Conservation (phyloP, 2,329 filamentous ascomycete genomes). For the Atkinsonella texensis region DNA sequence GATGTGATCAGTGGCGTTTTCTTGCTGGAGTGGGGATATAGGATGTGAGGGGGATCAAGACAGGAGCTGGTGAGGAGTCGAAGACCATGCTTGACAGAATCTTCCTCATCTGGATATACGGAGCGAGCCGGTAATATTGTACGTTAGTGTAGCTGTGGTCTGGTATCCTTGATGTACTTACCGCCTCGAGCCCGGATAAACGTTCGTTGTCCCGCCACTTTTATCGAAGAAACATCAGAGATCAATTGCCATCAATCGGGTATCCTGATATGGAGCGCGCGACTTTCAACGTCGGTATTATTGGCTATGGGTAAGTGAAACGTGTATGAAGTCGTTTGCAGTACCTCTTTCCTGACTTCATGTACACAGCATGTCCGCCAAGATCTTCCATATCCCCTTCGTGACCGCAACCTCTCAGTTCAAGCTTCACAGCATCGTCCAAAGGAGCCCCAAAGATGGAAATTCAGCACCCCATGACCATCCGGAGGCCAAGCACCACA, state of each 20-base stretch:
- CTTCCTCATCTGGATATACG: background rate
- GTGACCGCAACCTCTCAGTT: conserved; percentile 51
- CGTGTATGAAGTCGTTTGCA: background rate
- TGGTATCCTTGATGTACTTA: background rate
- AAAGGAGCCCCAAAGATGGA: conserved; percentile 52
- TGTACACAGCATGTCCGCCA: conserved; percentile 45
- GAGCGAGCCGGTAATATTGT: background rate
- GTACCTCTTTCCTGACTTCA: conserved; percentile 4
- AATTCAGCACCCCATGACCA: conserved; percentile 60
- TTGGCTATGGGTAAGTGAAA: conserved; percentile 37
- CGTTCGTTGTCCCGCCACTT: background rate
- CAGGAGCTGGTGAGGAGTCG: no score
- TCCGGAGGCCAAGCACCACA: conserved; percentile 52
- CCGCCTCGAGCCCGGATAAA: background rate
- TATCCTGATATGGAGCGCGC: conserved; percentile 18
- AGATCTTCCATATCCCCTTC: conserved; percentile 77
- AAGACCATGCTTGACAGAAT: no score
- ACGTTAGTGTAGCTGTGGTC: background rate
- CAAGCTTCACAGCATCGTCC: conserved; percentile 62
- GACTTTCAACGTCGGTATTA: conserved; percentile 36
- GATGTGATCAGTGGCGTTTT: background rate
- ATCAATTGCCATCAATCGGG: background rate
- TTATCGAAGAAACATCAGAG: background rate
- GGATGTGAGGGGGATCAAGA: background rate
- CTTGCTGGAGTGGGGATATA: background rate